These are phyloP conservation scores for Corchorus capsularis DNA, from an alignment of 345 rosid species.

Conservation along the genomic window DNA sequence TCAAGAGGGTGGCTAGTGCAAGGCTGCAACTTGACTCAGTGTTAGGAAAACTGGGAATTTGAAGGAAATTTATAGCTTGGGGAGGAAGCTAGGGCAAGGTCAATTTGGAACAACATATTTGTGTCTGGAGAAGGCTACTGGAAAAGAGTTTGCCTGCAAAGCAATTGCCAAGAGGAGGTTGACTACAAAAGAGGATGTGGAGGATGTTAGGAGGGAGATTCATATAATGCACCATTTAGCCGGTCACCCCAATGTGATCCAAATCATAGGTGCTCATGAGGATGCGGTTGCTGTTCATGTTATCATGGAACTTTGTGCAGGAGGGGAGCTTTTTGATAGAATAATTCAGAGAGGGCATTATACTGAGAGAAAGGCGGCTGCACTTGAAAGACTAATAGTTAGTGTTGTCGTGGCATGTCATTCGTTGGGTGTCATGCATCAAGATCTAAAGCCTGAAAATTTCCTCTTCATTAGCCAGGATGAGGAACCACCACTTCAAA, in stretches of 20 bases:
- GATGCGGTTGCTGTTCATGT: slow-evolving; percentile 90
- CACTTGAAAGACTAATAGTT: slow-evolving; percentile 74
- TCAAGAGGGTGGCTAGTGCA: slow-evolving; percentile 63
- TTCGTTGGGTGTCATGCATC: slow-evolving; percentile 94
- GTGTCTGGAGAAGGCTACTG: slow-evolving; percentile 64
- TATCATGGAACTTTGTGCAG: slow-evolving; percentile 92
- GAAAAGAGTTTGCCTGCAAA: slow-evolving; percentile 80
- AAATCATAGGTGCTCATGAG: slow-evolving; percentile 81
- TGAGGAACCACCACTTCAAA: slow-evolving; percentile 77
- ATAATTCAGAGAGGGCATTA: slow-evolving; percentile 92
- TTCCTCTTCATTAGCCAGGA: slow-evolving; percentile 69
- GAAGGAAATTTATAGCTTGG: slow-evolving; percentile 76
- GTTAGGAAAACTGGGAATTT: slow-evolving; percentile 78
- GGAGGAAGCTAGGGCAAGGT: slow-evolving; percentile 93
- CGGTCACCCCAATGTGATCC: slow-evolving; percentile 86
- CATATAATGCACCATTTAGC: slow-evolving; percentile 95
- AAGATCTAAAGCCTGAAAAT: slow-evolving; percentile 98
- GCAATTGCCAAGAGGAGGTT: slow-evolving; percentile 83
- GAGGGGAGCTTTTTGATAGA: slow-evolving; percentile 94
- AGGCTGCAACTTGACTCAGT: slow-evolving; percentile 73
- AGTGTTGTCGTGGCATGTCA: slow-evolving; percentile 92
- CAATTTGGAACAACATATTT: slow-evolving; percentile 94
- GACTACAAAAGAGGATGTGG: slow-evolving; percentile 68
- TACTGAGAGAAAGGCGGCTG: slow-evolving; percentile 81
- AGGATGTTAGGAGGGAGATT: slow-evolving; percentile 94